Percentiles rank a stretch among this genome's conserved stretches.
phyloP scores from a whole-genome alignment of 176 grass and related monocot species.

The Neostapfia colusana region DNA sequence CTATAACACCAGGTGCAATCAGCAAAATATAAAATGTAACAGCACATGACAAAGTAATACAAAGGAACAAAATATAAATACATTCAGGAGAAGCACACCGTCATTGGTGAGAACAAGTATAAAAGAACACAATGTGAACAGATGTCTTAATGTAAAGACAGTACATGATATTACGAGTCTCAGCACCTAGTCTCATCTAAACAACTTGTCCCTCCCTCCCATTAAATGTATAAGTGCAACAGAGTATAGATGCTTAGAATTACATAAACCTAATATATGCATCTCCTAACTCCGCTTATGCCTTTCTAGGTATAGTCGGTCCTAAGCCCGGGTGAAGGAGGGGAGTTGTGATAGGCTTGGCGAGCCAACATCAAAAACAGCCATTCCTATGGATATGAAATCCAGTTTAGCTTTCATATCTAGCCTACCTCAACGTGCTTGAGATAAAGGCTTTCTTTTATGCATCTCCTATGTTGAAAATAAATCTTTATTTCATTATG shows the following conservation, averaged over 20 bases:
- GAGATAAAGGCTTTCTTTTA: too few species aligned
- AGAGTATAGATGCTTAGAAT: neutral
- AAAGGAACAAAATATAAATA: neutral
- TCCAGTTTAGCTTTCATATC: too few species aligned
- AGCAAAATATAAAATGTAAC: constrained; percentile 28
- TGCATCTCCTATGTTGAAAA: neutral
- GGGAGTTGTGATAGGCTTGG: too few species aligned
- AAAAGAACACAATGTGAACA: neutral
- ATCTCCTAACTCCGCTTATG: too few species aligned
- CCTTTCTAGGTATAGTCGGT: too few species aligned
- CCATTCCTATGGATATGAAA: too few species aligned
- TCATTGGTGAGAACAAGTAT: neutral
- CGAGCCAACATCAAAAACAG: too few species aligned
- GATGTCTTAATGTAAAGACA: neutral
- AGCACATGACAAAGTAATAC: neutral
- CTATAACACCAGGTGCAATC: constrained; percentile 51
- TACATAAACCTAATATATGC: neutral
- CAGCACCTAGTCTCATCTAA: neutral
- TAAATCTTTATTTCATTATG: neutral
- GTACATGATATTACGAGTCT: neutral
- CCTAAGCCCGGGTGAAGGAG: too few species aligned
- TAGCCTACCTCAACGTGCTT: too few species aligned
- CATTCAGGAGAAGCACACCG: neutral
- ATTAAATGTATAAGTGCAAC: neutral
- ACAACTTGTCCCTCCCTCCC: neutral